Base-by-base conservation (phyloP, 2,329 filamentous ascomycete genomes). In the Alternaria angustiovoidea region DNA sequence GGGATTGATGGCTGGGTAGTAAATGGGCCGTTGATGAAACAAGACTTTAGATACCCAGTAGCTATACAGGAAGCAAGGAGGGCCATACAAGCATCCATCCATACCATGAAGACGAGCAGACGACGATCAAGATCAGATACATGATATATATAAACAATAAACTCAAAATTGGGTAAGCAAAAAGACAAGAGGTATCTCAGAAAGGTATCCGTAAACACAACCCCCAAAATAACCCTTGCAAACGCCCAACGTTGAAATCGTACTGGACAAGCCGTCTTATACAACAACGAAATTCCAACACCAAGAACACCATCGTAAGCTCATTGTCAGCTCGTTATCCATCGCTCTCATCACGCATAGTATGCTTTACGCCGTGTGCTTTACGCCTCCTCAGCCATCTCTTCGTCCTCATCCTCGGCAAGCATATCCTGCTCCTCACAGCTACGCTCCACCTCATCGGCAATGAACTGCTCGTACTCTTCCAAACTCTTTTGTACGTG, bases 401-500 rank as follows among this genome's bases (percentile, higher is more conserved):
- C 26, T 8, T 51, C 57, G 59, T 78, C 68, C 22, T 74, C 67
- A 56, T 74, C 70, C 67, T 65, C 61, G 11, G 65, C 64, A 14
- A 81, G 59, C 51, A 66, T 61, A 52, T 82, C 82, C 63, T 86
- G 73, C 71, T 85, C 85, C 65, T 81, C 79, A 70, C 81, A 86
- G 70, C 85, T 84, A 43, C 72, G 73, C 81, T 96, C 92, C n/a
- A 97, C 89, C 81, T 98, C 94, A 67, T 96, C 92, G 2, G 92
- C 90, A 7, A 97, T 93, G 75, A 97, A 97, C 57, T 89, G 89
- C 80, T 99, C 95, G 78, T 97, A 98, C 73, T 95, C 92, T 76
- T 97, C 94, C 54, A 99, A 83, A 60, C 89, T 90, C 81, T 93
- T 94, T 79, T 99, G 95, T 52, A 99, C 85, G 74, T 98, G 94